Evolutionary conservation across 78 protist species (phyloP).

Genomic region (Neovahlkampfia damariscottae): DNA sequence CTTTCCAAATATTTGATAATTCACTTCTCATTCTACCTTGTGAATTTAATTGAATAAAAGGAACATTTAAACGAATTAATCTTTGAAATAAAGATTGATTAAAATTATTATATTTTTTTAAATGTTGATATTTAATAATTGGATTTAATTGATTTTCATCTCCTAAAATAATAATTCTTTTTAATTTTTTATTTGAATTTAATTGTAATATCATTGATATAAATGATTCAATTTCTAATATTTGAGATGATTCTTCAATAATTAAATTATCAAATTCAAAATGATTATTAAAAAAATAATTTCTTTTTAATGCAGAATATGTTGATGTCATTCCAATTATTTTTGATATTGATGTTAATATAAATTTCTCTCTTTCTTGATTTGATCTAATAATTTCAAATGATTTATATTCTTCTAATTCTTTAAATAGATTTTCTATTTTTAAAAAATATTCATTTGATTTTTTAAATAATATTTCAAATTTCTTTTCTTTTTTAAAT

Average conservation of each 20-base stretch:
- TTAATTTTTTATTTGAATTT: slow-evolving; percentile 47
- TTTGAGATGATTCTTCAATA: slow-evolving; percentile 90
- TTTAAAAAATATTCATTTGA: not conserved
- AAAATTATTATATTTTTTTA: slow-evolving; percentile 59
- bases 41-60: slow-evolving; percentile 48
- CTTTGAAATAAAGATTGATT: slow-evolving; percentile 41
- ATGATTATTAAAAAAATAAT: slow-evolving; percentile 32
- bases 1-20: slow-evolving; percentile 51
- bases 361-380: slow-evolving; percentile 65
- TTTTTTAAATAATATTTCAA: not conserved
- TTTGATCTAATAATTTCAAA: slow-evolving; percentile 78
- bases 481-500: not conserved
- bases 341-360: slow-evolving; percentile 69
- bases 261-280: slow-evolving; percentile 84
- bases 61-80: slow-evolving; percentile 64
- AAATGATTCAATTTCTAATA: slow-evolving; percentile 89
- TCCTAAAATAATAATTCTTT: slow-evolving; percentile 85
- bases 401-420: slow-evolving; percentile 54
- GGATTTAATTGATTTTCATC: slow-evolving; percentile 97
- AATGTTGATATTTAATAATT: slow-evolving; percentile 73
- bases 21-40: slow-evolving; percentile 68
- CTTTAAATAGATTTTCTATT: slow-evolving; percentile 50
- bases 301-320: slow-evolving; percentile 81
- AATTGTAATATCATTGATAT: slow-evolving; percentile 85
- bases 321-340: slow-evolving; percentile 96